Percentiles rank a stretch among this genome's conserved stretches.
Conservation (phyloP, 805 yeast species). For the Wickerhamomyces sydowiorum region DNA sequence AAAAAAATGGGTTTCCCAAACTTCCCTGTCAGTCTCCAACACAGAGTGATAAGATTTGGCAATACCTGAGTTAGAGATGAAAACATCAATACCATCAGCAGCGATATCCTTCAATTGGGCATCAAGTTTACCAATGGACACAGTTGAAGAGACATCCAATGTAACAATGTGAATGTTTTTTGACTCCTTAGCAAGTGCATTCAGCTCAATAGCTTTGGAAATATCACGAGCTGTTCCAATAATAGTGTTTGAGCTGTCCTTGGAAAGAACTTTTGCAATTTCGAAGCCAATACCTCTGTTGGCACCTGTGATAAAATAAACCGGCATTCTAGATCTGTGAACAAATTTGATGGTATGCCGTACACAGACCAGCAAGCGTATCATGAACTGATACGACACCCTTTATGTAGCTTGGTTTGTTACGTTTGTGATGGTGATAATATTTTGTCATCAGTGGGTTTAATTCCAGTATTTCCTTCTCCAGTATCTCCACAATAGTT, state of each 20-base stretch:
- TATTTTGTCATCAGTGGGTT: too few relatives aligned
- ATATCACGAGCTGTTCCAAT: slow-evolving; percentile 6
- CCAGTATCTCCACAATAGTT: too few relatives aligned
- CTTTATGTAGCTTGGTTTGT: too few relatives aligned
- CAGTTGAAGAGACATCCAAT: slow-evolving; percentile 12
- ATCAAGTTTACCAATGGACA: slow-evolving; percentile 7
- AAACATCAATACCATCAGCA: slow-evolving; percentile 18
- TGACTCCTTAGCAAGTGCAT: slow-evolving; percentile 2
- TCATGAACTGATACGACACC: too few relatives aligned
- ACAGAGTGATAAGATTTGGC: not conserved
- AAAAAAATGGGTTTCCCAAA: slow-evolving; percentile 6
- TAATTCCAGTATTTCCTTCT: too few relatives aligned
- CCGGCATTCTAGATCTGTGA: too few relatives aligned
- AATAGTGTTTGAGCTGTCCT: not conserved
- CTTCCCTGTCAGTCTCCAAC: slow-evolving; percentile 1
- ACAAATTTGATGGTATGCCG: too few relatives aligned
- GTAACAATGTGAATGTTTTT: slow-evolving; percentile 17
- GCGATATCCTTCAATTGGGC: slow-evolving; percentile 1
- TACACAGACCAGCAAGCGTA: too few relatives aligned
- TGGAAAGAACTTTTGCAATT: not conserved
- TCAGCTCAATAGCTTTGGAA: slow-evolving; percentile 4
- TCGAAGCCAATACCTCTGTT: slow-evolving; percentile 1
- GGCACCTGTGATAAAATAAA: slow-evolving; percentile 1
- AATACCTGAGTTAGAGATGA: slow-evolving; percentile 21
- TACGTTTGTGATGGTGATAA: too few relatives aligned